Evolutionary conservation across 441 rosid species (phyloP).

Genomic region (Populus hybrid): DNA sequence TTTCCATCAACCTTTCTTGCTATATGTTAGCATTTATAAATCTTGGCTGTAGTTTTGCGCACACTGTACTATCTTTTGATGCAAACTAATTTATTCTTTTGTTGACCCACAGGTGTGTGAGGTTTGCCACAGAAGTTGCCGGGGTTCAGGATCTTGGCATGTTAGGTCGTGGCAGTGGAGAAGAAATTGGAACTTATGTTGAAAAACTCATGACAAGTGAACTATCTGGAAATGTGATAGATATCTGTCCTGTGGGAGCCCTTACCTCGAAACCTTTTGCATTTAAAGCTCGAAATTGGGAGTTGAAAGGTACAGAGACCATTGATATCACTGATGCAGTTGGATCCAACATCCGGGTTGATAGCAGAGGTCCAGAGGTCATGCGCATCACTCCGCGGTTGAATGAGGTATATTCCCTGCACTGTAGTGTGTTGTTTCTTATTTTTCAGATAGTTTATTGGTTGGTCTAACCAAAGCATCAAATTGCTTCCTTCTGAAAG

Average conservation of each 20-base stretch:
- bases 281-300: constrained; percentile 98
- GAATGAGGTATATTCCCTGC: constrained; percentile 60
- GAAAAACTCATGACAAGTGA: constrained; percentile 98
- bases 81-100: not conserved
- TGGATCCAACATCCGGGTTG: constrained; percentile 92
- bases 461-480: constrained; percentile 4
- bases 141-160: constrained; percentile 98
- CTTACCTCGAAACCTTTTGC: constrained; percentile 98
- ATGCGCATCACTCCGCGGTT: constrained; percentile 86
- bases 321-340: constrained; percentile 96
- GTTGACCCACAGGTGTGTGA: constrained; percentile 71
- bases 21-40: not conserved
- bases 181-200: constrained; percentile 97
- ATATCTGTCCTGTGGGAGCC: constrained; percentile 99
- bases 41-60: not conserved
- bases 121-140: constrained; percentile 96
- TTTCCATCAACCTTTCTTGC: not conserved
- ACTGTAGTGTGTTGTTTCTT: not conserved
- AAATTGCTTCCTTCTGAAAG: not conserved
- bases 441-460: constrained; percentile 4
- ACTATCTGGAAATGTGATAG: constrained; percentile 96
- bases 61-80: not conserved
- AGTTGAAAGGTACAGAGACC: constrained; percentile 91
- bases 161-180: constrained; percentile 98
- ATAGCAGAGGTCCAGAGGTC: constrained; percentile 98